A percentile compares a stretch with the other conserved stretches of the same genome.
phyloP scores from a whole-genome alignment of 1,139 yeast genomes.

The Blastobotrys illinoisensis region DNA sequence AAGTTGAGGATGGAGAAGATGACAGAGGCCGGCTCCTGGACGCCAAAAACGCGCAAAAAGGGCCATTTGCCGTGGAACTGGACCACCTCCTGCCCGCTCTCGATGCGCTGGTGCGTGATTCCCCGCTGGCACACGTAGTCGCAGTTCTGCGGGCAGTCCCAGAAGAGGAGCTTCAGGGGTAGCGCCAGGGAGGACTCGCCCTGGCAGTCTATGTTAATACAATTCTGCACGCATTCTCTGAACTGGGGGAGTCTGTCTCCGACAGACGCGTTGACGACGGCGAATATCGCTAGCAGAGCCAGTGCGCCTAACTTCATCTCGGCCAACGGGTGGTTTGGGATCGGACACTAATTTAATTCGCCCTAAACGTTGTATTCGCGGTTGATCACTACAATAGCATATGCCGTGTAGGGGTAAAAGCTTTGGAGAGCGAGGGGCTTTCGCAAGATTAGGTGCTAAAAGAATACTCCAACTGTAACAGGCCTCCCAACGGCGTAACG shows the following conservation, averaged over 20 bases:
- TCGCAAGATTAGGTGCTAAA: too few relatives aligned
- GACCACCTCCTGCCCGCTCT: conserved; percentile 45
- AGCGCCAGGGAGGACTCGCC: conserved; percentile 39
- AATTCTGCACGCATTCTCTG: conserved; percentile 45
- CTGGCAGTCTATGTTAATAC: conserved; percentile 6
- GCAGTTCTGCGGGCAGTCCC: conserved; percentile 83
- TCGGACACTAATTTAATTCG: too few relatives aligned
- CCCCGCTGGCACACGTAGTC: conserved; percentile 87
- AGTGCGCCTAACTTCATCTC: not conserved
- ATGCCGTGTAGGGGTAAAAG: too few relatives aligned
- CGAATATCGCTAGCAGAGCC: not conserved
- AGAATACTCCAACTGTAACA: too few relatives aligned
- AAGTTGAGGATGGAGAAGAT: conserved; percentile 77
- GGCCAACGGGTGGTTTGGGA: not conserved
- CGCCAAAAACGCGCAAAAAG: conserved; percentile 62
- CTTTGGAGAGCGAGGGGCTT: too few relatives aligned
- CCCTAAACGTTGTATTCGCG: too few relatives aligned
- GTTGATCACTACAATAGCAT: too few relatives aligned
- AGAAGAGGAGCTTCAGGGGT: conserved; percentile 47
- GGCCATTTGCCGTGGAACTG: conserved; percentile 99
- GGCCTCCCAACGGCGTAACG: too few relatives aligned
- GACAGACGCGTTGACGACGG: conserved; percentile 39
- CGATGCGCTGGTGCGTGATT: conserved; percentile 52
- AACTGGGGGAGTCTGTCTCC: conserved; percentile 79
- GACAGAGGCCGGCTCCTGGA: conserved; percentile 82